Evolutionary conservation across 2,329 filamentous ascomycete genomes (phyloP).

Genomic region (Dactylellina sp.): DNA sequence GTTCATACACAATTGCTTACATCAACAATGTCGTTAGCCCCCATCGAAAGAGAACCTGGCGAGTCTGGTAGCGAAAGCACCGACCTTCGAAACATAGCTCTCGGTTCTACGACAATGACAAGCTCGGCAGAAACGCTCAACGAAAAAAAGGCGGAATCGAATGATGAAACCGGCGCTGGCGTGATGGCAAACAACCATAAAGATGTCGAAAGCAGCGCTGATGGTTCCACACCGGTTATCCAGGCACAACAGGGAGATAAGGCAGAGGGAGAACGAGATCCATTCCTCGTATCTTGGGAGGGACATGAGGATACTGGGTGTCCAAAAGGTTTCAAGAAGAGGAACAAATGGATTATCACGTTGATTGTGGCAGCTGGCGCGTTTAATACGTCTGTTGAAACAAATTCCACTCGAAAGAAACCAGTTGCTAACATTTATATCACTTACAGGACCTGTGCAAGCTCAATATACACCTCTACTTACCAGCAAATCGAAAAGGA

Average conservation of each 20-base stretch:
- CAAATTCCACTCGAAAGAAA: not conserved
- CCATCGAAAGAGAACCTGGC: not conserved
- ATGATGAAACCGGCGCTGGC: not conserved
- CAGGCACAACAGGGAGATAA: constrained; percentile 53
- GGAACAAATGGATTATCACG: constrained; percentile 83
- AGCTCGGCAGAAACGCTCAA: constrained; percentile 38
- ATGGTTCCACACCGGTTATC: constrained; percentile 56
- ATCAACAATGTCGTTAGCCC: constrained; percentile 22
- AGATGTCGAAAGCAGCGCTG: constrained; percentile 53
- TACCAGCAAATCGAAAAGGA: constrained; percentile 81
- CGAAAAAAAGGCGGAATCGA: constrained; percentile 17
- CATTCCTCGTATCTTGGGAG: constrained; percentile 80
- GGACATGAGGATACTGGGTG: constrained; percentile 77
- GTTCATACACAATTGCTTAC: not conserved
- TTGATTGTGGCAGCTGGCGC: constrained; percentile 78
- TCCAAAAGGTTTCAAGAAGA: constrained; percentile 75
- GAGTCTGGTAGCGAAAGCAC: not conserved
- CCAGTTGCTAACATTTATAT: not conserved
- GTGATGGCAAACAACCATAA: constrained; percentile 59
- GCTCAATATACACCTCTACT: constrained; percentile 87
- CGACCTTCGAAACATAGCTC: not conserved
- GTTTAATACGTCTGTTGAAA: constrained; percentile 79
- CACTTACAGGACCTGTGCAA: constrained; percentile 76
- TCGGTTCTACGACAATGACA: constrained; percentile 26
- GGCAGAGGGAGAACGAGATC: constrained; percentile 62